Evolutionary conservation across 2,329 filamentous ascomycete species (phyloP), one percentile per base, ranked within the genome.

Genomic region (Aureobasidium sp.): DNA sequence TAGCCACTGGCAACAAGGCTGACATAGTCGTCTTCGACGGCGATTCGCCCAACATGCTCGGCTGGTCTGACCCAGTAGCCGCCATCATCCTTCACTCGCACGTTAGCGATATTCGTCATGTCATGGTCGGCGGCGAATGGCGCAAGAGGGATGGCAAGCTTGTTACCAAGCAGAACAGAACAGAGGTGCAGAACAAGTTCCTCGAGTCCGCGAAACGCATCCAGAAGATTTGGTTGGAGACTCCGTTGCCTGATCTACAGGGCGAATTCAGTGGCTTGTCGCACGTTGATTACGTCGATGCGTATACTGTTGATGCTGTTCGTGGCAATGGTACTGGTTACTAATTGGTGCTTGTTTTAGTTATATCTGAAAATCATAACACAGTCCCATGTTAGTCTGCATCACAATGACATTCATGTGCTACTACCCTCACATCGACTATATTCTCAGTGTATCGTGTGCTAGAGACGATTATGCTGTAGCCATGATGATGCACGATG

Each of bases 61-160:
- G 82, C 3, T 84, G 81, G 80, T 71, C 65, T 6, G 82, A 85
- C 62, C 80, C 82, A 0, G 75, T 85, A 3, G 82, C 82, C 0
- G 83, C 83, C 0, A 73, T 85, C 0, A 78, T 85, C 29, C 29
- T 51, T 8, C 47, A 51, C 12, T 51, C 47, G 3, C 70, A 85
- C 39, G 82, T 85, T 63, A 77, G 81, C 0, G 80, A 76, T 59
- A 76, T 82, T 4, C 81, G 78, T 0, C 81, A 85, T 62, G 72
- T 85, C 27, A 68, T 77, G 60, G 73, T 80, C 56, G 82, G 36
- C 82, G 11, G 77, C 84, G 0, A 76, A 79, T 57, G 82, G 82
- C 0, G 68, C 73, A 61, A 82, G 79, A 52, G 68, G 71, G 49
- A 85, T 84, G 42, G 34, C 20, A 11, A 51, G 12, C n/a, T 51